Conservation (phyloP, 192 early-diverging fungal species). For the Chytriomyces confervae region DNA sequence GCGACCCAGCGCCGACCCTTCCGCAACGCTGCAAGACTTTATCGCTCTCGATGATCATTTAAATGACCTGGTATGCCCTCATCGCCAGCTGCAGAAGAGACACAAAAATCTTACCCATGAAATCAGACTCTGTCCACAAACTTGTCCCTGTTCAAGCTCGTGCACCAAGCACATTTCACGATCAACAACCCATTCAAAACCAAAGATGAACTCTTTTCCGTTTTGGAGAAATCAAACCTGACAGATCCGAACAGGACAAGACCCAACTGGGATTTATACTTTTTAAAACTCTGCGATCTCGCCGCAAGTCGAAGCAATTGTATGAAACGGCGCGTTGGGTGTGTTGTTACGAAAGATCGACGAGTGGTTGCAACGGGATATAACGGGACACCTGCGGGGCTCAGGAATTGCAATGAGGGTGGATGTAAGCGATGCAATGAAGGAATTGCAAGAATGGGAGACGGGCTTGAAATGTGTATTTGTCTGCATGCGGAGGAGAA, state of each 20-base stretch:
- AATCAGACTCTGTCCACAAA: not conserved
- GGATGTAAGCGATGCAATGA: conserved; percentile 93
- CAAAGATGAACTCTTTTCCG: conserved; percentile 47
- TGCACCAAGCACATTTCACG: conserved; percentile 60
- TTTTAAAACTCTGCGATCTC: conserved; percentile 92
- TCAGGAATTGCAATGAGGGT: conserved; percentile 93
- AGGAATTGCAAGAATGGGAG: conserved; percentile 72
- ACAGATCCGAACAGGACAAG: conserved; percentile 76
- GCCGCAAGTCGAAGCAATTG: conserved; percentile 91
- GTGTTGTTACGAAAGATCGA: conserved; percentile 85
- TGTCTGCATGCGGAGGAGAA: conserved; percentile 99
- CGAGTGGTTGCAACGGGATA: conserved; percentile 98
- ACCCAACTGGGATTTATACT: conserved; percentile 95
- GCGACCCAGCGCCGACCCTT: conserved; percentile 19
- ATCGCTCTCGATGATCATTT: conserved; percentile 17
- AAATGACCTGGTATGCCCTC: not conserved
- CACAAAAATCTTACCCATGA: not conserved
- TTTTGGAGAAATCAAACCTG: conserved; percentile 50
- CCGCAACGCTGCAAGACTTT: conserved; percentile 31
- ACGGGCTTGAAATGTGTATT: conserved; percentile 82
- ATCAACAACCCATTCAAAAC: conserved; percentile 64
- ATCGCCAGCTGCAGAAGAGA: not conserved
- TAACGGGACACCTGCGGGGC: conserved; percentile 93
- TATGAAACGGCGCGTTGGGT: conserved; percentile 98
- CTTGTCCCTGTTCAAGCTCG: conserved; percentile 23